Evolutionary conservation across 331 rosid genomes (phyloP), one percentile per base, ranked within the genome.

Genomic region (Rosa hybrid): DNA sequence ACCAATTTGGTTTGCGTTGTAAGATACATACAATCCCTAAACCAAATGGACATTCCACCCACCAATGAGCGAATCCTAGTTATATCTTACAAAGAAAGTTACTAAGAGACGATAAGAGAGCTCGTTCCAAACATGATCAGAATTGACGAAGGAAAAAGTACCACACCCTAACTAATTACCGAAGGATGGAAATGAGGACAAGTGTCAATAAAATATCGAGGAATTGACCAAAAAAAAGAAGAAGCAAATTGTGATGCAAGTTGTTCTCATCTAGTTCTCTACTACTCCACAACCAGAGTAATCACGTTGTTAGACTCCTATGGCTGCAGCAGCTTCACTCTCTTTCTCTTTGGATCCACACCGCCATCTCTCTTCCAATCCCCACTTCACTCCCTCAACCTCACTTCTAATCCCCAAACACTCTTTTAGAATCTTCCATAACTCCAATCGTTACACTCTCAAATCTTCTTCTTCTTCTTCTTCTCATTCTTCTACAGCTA

Each of bases 301-400:
- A 53, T 11, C 78, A 69, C 67, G 34, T 13, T 16, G 17, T 4
- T 6, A 63, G 46, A 1, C 54, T 80, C 82, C 90, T n/a, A 92
- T 90, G 97, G 94, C 97, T 54, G 80, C 90, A 12, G 57, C 91
- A 23, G 70, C 86, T 50, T 82, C 92, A 7, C 89, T 88, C 83
- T 82, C 89, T n/a, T 54, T 87, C 83, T 86, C 88, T 67, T 42
- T 86, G 45, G 90, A 93, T 83, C 85, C 88, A 12, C 87, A 51
- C 68, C 80, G 42, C 74, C 80, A 68, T 27, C 30, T 75, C 80
- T 65, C 8, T 59, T 2, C 75, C 73, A 16, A n/a, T 48, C 1
- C 82, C 51, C 50, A 78, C 76, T 44, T 83, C 78, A 1, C 76
- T 39, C 60, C 73, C 10, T 9, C 86, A 8, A 11, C 80, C 18